phyloP scores from a whole-genome alignment of 1,284 basidiomycete genomes.

The Mycosarcoma maydis region DNA sequence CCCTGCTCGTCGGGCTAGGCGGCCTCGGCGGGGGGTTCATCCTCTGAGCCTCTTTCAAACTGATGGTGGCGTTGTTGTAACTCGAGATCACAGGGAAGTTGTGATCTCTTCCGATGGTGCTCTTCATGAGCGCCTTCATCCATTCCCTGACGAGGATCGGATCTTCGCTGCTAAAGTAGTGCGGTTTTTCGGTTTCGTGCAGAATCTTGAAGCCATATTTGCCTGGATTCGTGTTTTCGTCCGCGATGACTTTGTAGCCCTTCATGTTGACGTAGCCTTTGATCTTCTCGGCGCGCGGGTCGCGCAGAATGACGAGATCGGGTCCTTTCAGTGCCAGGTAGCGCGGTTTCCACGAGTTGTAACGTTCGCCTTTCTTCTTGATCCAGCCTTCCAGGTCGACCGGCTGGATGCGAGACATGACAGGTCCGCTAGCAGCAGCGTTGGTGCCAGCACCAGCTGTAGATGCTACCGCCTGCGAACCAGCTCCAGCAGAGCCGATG shows the following conservation, averaged over 20 bases:
- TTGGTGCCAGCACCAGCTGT: slow-evolving; percentile 16
- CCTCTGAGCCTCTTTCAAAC: slow-evolving; percentile 90
- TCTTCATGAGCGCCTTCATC: slow-evolving; percentile 99
- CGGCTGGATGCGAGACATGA: slow-evolving; percentile 62
- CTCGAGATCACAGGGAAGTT: slow-evolving; percentile 85
- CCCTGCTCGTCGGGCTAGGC: slow-evolving; percentile 87
- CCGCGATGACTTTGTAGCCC: slow-evolving; percentile 92
- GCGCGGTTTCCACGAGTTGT: slow-evolving; percentile 90
- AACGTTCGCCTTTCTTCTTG: slow-evolving; percentile 92
- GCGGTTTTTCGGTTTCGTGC: slow-evolving; percentile 85
- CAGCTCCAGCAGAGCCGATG: slow-evolving; percentile 28
- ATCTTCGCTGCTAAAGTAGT: slow-evolving; percentile 91
- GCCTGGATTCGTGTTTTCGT: slow-evolving; percentile 90
- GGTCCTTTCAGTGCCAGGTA: slow-evolving; percentile 97
- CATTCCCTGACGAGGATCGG: slow-evolving; percentile 85
- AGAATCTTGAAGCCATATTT: slow-evolving; percentile 94
- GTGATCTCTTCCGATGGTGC: slow-evolving; percentile 81
- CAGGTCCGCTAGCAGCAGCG: slow-evolving; percentile 52
- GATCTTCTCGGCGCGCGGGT: slow-evolving; percentile 71
- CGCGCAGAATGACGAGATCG: slow-evolving; percentile 56
- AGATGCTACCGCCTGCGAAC: slow-evolving; percentile 45
- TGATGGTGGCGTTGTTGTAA: slow-evolving; percentile 96
- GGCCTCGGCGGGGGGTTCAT: slow-evolving; percentile 95
- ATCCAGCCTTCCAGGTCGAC: slow-evolving; percentile 76
- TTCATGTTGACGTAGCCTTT: slow-evolving; percentile 93